Base-by-base conservation (phyloP, 371 early-diverging fungal species). In the Apophysomyces ossiformis region DNA sequence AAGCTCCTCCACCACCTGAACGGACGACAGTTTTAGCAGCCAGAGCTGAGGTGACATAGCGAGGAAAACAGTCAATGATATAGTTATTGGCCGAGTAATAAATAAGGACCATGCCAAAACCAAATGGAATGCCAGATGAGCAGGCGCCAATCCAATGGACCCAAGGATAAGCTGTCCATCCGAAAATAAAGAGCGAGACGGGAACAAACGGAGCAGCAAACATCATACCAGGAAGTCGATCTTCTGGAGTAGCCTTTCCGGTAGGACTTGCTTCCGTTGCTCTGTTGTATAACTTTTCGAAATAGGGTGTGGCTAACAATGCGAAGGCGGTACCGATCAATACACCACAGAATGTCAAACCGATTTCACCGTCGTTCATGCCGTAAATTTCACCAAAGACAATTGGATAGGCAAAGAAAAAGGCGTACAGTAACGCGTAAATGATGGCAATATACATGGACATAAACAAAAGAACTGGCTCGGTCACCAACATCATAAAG, bases 221-320 rank as follows among this genome's bases (percentile, higher is more conserved):
- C 81, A 81, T 81, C 81, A 81, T 81, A 57, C 78, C 73, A 39
- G 72, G 71, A 12, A 81, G 57, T 62, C 81, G 78, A 57, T 81
- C 78, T 58, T 81, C 81, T n/a, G 81, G 81, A 3, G 68, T 69
- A 21, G 73, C 64, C 11, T 59, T 54, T 6, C 76, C 69, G 6
- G 54, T 69, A 15, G 60, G 41, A 35, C 65, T 54, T 7, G 56
- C 64, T 3, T 26, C n/a, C n/a, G 58, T 54, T 13, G 61, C 54
- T 35, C 37, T 35, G 6, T 32, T 41, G 47, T 76, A 81, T 5
- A 44, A 26, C 37, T 70, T 74, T 67, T 81, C 81, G 44, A 76
- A 69, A 15, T 57, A 41, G 18, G 76, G 81, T 1, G 81, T 78
- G 5, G 58, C 65, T 7, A 76, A 8, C 41, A 81, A 68, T 16